Evolutionary conservation across 129 eudicot species (phyloP), one percentile per base, ranked within the genome.

Genomic region (Centrapalus pauciflorus): DNA sequence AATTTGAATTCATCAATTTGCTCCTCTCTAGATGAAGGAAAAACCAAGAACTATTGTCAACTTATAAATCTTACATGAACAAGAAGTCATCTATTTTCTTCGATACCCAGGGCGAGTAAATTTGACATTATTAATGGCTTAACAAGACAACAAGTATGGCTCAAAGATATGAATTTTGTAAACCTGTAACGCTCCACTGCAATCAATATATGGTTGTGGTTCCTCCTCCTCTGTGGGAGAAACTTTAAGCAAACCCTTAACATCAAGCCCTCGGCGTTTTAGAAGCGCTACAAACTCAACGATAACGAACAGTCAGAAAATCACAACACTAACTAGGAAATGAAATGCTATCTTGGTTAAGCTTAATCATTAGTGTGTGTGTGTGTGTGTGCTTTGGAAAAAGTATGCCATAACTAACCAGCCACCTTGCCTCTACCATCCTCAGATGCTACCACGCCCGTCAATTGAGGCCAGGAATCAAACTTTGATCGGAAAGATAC

Each of bases 351-450:
- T 1, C 2, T 12, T 16, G 7, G 29, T 13, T 28, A 7, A 9
- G 28, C 56, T 10, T 51, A 50, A 54, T 26, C 51, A 13, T 16
- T 30, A 26, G 5, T 52, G 54, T 6, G 16, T 72, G 9, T n/a
- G 25, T 17, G 5, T 52, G 54, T 6, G 16, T 72, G 9, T n/a
- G 25, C 21, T 14, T 11, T 14, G 2, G 27, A 27, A 64, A 29
- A 58, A 60, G 72, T 5, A 60, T 43, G 13, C 57, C 14, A 29
- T 61, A 57, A 76, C 94, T 89, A 58, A 89, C 96, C 96, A 65
- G 96, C 96, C 83, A 89, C 96, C 82, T 85, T 89, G 71, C 96
- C 96, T 81, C 90, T 76, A 56, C 96, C 94, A 69, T 85, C 96
- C 80, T 89, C 88, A 6, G 96, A 70, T 55, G 77, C 94, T 26